Evolutionary conservation across 1,284 basidiomycete genomes (phyloP), one percentile per base, ranked within the genome.

Genomic region (Meira miltonrushii): DNA sequence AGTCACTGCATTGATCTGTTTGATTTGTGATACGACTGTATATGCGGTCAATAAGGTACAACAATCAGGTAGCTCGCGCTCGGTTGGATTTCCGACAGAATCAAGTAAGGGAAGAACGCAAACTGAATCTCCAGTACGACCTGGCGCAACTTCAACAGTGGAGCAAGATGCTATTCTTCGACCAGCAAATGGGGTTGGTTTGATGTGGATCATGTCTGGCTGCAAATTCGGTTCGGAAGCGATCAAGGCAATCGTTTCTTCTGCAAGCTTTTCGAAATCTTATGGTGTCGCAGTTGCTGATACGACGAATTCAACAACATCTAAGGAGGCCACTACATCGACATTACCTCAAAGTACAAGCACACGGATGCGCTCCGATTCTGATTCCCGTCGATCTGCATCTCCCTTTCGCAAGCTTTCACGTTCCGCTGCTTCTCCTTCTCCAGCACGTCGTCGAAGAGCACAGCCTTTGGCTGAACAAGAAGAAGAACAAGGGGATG

Each of bases 41-140:
- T 58, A 58, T 53, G 50, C 56, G 7, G 56, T 58, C 53, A 23
- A 58, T 19, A 50, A 58, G 38, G 28, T 28, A 11, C 23, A 39
- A n/a, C 41, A 38, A 6, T 33, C 28, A 8, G 28, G 28, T 33
- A 33, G 28, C 28, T 33, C 28, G 28, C 28, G 28, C 8, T 33
- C 28, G 28, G 8, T 33, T 4, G 28, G 28, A 33, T 33, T 33
- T 33, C 4, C 28, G 8, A 33, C 28, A 33, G 28, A 33, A 8
- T 33, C 28, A 33, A 33, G 8, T 21, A 23, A 21, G 25, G 21
- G 17, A 54, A 55, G 13, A 28, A 17, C 28, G 39, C 40, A 19
- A 47, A 11, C 21, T 41, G 17, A 17, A 55, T 21, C 19, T 39
- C 52, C 39, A 12, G 8, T 19, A 11, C 52, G 17, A 40, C 6